Percentiles rank a stretch among this genome's conserved stretches.
Evolutionary conservation across 2,329 filamentous ascomycete genomes (phyloP).

Genomic region (Penicillium sp.): DNA sequence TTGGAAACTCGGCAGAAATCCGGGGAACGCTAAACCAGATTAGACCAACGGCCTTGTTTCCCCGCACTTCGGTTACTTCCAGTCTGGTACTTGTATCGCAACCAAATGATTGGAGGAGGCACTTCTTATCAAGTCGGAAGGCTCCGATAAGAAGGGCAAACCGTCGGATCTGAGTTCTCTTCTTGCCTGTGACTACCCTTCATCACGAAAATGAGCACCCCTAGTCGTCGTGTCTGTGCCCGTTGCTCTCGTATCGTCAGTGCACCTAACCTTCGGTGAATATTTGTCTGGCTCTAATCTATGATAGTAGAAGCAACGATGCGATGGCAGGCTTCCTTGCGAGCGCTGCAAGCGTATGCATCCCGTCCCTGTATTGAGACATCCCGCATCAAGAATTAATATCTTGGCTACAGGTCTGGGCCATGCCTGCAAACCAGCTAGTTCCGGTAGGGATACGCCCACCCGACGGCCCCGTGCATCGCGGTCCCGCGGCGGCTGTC

Average conservation of each 20-base stretch:
- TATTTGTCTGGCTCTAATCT: neutral
- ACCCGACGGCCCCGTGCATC: slow-evolving; percentile 20
- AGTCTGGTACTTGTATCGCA: no score
- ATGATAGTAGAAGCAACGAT: slow-evolving; percentile 26
- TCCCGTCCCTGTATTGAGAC: neutral
- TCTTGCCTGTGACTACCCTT: neutral
- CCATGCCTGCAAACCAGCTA: slow-evolving; percentile 21
- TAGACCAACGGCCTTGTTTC: no score
- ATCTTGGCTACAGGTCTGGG: slow-evolving; percentile 17
- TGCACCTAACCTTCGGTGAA: neutral
- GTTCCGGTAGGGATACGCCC: slow-evolving; percentile 1
- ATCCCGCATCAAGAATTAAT: neutral
- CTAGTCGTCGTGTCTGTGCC: slow-evolving; percentile 16
- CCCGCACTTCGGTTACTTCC: no score
- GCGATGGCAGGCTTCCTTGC: slow-evolving; percentile 24
- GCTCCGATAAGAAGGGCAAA: no score
- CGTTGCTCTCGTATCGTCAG: slow-evolving; percentile 15
- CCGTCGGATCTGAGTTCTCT: no score
- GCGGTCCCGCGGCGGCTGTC: slow-evolving; percentile 24
- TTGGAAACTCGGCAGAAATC: no score
- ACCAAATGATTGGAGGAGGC: no score
- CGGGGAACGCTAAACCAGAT: no score
- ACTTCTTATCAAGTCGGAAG: no score
- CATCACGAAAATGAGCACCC: slow-evolving; percentile 2
- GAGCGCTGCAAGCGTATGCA: slow-evolving; percentile 23